These are phyloP conservation scores for Aspergillus aculeatus DNA, from an alignment of 2,329 filamentous ascomycete species.

Conservation along the genomic window DNA sequence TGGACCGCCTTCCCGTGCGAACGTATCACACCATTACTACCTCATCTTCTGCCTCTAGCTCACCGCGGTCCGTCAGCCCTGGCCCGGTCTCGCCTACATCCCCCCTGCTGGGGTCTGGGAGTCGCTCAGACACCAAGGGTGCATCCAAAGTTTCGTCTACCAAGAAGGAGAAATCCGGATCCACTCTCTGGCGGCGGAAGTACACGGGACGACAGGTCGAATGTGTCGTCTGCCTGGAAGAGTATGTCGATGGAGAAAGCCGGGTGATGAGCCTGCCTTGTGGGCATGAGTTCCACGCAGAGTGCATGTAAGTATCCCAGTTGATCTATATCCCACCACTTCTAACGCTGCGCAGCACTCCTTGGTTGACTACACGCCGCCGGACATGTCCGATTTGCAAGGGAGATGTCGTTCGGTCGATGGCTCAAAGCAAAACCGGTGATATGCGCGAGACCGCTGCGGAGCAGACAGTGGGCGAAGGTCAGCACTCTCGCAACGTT, in stretches of 20 bases:
- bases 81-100: constrained; percentile 70
- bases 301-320: constrained; percentile 82
- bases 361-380: constrained; percentile 91
- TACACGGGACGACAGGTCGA: constrained; percentile 71
- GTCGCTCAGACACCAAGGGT: constrained; percentile 22
- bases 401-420: constrained; percentile 76
- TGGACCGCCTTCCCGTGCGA: constrained; percentile 89
- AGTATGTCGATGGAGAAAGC: constrained; percentile 92
- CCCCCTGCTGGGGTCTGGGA: constrained; percentile 61
- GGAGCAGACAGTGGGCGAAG: constrained; percentile 42
- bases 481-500: constrained; percentile 45
- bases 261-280: constrained; percentile 96
- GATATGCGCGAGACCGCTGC: constrained; percentile 25
- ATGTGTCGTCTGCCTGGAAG: constrained; percentile 94
- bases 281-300: constrained; percentile 94
- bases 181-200: constrained; percentile 50
- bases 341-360: constrained; percentile 62
- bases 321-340: neutral
- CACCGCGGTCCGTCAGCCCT: constrained; percentile 62
- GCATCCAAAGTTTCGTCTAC: constrained; percentile 25
- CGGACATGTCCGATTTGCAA: constrained; percentile 99
- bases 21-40: constrained; percentile 85
- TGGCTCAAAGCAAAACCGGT: constrained; percentile 49
- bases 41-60: constrained; percentile 58
- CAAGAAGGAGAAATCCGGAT: constrained; percentile 48